Evolutionary conservation across 73 alveolate genomes (phyloP).

Genomic region (Durusdinium trenchii): DNA sequence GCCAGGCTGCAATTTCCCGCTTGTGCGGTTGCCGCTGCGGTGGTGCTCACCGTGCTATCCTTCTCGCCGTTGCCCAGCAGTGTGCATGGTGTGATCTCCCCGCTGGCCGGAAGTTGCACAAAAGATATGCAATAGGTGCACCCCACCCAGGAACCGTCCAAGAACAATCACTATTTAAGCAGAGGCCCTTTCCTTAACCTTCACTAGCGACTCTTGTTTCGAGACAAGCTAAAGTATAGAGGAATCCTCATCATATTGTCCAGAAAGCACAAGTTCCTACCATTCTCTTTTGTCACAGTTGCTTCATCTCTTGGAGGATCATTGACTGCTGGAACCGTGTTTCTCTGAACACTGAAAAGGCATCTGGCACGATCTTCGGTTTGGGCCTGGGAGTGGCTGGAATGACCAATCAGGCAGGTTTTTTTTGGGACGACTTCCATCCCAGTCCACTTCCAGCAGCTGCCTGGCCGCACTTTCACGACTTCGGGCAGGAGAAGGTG

Average conservation of each 20-base stretch:
- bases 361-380: slow-evolving; percentile 56
- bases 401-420: slow-evolving; percentile 59
- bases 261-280: no score
- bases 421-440: not conserved
- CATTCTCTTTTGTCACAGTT: no score
- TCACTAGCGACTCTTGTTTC: no score
- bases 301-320: no score
- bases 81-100: slow-evolving; percentile 26
- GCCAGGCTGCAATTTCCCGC: slow-evolving; percentile 16
- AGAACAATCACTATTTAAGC: no score
- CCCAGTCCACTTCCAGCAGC: no score
- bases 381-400: slow-evolving; percentile 75
- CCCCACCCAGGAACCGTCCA: no score
- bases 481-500: slow-evolving; percentile 96
- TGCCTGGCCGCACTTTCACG: not conserved
- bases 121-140: no score
- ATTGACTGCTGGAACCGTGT: not conserved
- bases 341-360: no score
- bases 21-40: not conserved
- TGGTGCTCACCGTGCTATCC: slow-evolving; percentile 35
- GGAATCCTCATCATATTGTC: no score
- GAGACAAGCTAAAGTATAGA: no score
- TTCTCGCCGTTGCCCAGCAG: slow-evolving; percentile 3
- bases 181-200: no score
- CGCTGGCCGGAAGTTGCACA: slow-evolving; percentile 50